phyloP scores from a whole-genome alignment of 768 basidiomycete genomes.

The Amanita brunnescens region DNA sequence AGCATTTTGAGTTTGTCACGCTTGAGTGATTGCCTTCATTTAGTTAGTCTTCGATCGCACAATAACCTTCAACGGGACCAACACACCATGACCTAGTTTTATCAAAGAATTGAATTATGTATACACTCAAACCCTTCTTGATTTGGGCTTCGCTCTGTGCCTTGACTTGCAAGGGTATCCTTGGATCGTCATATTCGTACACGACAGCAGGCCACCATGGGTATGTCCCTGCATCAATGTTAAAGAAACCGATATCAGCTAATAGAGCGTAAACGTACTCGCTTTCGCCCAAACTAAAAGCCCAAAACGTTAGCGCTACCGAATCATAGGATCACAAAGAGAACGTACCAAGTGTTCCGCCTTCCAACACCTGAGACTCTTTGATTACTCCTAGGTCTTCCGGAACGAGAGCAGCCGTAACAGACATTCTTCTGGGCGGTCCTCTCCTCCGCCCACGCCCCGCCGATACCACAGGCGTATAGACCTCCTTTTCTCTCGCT shows the following conservation, averaged over 20 bases:
- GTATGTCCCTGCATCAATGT: constrained; percentile 43
- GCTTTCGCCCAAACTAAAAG: constrained; percentile 77
- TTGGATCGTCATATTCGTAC: constrained; percentile 48
- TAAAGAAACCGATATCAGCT: background rate
- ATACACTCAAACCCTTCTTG: constrained; percentile 32
- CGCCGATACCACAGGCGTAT: constrained; percentile 1
- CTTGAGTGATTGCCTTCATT: constrained; percentile 53
- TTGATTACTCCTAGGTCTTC: constrained; percentile 9
- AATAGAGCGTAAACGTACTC: constrained; percentile 29
- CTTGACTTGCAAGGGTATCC: constrained; percentile 40
- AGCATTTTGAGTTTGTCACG: constrained; percentile 50
- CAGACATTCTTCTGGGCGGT: constrained; percentile 2
- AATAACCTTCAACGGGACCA: background rate
- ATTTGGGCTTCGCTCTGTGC: constrained; percentile 20
- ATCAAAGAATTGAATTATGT: constrained; percentile 80
- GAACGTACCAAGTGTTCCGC: constrained; percentile 59
- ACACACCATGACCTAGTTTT: constrained; percentile 52
- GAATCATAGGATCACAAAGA: background rate
- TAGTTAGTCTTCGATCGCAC: background rate
- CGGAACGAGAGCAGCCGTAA: constrained; percentile 14
- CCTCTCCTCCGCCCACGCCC: constrained; percentile 1
- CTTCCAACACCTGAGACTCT: constrained; percentile 1
- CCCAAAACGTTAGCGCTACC: background rate
- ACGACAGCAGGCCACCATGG: constrained; percentile 90
- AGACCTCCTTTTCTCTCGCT: background rate